Evolutionary conservation across 2,329 filamentous ascomycete species (phyloP).

Genomic region (Chaetomiaceae sp.): DNA sequence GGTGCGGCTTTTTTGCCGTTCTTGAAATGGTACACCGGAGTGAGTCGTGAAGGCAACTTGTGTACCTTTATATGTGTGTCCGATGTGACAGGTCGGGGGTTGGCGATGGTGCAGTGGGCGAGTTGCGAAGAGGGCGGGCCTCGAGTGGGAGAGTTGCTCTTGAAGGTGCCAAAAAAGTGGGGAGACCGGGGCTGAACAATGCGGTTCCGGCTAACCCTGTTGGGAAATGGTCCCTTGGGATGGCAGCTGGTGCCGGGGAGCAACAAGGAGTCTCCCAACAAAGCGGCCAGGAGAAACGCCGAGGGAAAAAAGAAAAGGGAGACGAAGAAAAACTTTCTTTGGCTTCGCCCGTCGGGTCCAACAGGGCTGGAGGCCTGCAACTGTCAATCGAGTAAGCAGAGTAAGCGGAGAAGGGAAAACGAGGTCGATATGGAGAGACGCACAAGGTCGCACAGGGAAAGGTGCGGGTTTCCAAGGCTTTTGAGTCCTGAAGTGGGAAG

Average conservation of each 20-base stretch:
- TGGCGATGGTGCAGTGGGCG: neutral
- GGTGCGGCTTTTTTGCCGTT: neutral
- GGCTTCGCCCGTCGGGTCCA: neutral
- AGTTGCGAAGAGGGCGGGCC: neutral
- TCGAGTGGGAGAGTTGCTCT: neutral
- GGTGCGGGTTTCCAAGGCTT: neutral
- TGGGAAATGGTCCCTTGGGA: constrained; percentile 13
- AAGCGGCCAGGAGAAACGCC: neutral
- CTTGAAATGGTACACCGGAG: neutral
- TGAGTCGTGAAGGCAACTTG: neutral
- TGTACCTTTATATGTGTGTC: neutral
- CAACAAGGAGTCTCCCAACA: constrained; percentile 10
- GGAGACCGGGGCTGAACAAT: constrained; percentile 14
- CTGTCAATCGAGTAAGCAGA: neutral
- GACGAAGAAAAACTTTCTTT: neutral
- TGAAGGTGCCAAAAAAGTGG: constrained; percentile 12
- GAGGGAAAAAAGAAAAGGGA: neutral
- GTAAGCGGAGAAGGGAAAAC: no score
- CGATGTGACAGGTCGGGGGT: constrained; percentile 4
- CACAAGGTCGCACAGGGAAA: neutral
- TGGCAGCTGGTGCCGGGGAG: constrained; percentile 2
- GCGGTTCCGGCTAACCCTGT: constrained; percentile 15
- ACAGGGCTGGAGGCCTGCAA: neutral
- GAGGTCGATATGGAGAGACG: neutral
- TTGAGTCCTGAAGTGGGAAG: neutral